Base-by-base conservation (phyloP, 2,329 filamentous ascomycete genomes). In the Lecanicillium sp. region DNA sequence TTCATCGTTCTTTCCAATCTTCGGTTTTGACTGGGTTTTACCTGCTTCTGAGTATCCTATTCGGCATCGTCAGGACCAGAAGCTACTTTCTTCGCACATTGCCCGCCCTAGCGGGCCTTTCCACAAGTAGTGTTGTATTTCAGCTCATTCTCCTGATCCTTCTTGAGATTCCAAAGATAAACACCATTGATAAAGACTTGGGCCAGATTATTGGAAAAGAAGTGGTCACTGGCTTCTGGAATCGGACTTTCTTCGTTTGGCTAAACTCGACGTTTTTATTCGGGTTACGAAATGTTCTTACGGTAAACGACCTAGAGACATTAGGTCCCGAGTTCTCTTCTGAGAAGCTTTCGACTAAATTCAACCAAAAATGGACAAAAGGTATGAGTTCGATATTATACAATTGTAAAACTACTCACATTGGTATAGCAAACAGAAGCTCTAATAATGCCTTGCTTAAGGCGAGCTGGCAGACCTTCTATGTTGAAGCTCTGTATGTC, bases 11-110 rank as follows among this genome's bases (percentile, higher is more conserved):
- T 4, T 42, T 47, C 2, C 49, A 51, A 11, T 59, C 62, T 1
- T 62, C 62, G 0, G 43, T 49, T 1, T 29, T 63, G 2, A 44
- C 63, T 15, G 49, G 43, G 18, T n/a, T 40, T 4, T 65, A 57
- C 29, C 48, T 64, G 6, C 41, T 59, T 31, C 34, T 52, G 5
- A 55, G 56, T 0, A 44, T 56, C 4, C 31, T 62, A 7, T 51
- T 62, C 18, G 60, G 64, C 14, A 44, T 56, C n/a, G 54, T 58
- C 2, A 47, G 51, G 7, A 43, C 50, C 3, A 45, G 62, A 16
- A 62, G 61, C 0, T 47, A 57, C 1, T 61, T 57, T 49, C 47
- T 60, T 5, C 52, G 58, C 5, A 41, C 38, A 3, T 43, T 55
- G 20, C 18, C 35, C 3, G 18, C 39, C 3, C 48, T 61, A 14